phyloP scores from a whole-genome alignment of 768 basidiomycete species.

The Boletellus emodensis region DNA sequence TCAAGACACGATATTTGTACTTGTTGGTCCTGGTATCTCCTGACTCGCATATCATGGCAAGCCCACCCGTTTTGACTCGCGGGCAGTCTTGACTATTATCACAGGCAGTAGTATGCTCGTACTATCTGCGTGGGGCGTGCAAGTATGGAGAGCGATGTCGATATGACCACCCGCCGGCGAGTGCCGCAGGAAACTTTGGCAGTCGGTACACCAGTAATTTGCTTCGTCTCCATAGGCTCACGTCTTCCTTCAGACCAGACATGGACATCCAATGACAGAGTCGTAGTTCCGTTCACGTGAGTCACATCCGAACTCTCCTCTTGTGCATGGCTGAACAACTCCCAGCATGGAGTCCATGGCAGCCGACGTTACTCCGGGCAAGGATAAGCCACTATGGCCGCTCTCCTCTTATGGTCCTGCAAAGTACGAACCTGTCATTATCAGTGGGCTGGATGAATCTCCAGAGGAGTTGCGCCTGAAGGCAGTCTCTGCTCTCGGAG shows the following conservation, averaged over 20 bases:
- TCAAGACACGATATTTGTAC: constrained; percentile 6
- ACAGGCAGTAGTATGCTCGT: constrained; percentile 59
- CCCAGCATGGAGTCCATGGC: constrained; percentile 57
- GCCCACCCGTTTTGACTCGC: neutral
- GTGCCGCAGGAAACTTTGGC: constrained; percentile 40
- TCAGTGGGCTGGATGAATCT: constrained; percentile 66
- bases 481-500: constrained; percentile 51
- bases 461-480: constrained; percentile 75
- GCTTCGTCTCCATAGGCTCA: constrained; percentile 12
- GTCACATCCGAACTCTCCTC: constrained; percentile 4
- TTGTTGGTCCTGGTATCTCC: constrained; percentile 8
- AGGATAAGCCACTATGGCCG: constrained; percentile 76
- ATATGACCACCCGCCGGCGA: constrained; percentile 65
- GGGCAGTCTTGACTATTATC: constrained; percentile 1
- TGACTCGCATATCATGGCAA: constrained; percentile 16
- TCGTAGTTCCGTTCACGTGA: constrained; percentile 38
- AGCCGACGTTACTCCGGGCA: constrained; percentile 54
- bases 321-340: neutral
- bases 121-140: constrained; percentile 60
- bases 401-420: constrained; percentile 74
- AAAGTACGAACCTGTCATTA: constrained; percentile 65
- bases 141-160: constrained; percentile 62
- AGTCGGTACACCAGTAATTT: constrained; percentile 39
- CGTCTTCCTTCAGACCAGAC: constrained; percentile 33
- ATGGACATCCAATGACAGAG: constrained; percentile 35